Base-by-base conservation (phyloP, 2,329 filamentous ascomycete genomes). In the Microthyrium microscopicum region DNA sequence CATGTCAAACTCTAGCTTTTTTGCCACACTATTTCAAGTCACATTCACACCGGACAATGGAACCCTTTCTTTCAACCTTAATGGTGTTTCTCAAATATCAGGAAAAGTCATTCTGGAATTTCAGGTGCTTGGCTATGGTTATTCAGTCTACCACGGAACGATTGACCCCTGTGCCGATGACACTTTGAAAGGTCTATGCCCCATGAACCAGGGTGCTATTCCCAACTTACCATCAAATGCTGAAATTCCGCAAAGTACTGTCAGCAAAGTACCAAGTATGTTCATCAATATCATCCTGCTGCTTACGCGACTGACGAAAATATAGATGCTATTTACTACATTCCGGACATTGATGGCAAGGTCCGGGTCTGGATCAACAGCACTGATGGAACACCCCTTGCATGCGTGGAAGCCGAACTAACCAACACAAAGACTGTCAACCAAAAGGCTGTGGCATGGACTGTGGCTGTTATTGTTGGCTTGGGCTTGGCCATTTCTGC, bases 401-500 rank as follows among this genome's bases (percentile, higher is more conserved):
- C 85, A 36, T 95, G 87, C 53, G 73, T 94, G 33, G 79, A 93
- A 60, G 84, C 84, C 31, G 66, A 75, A 40, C 66, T 94, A 34
- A 91, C 83, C 44, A 95, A 94, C 54, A 81, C 80, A 40, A 82
- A 93, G 58, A 92, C 84, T 1, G 87, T 94, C 34, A 76, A 94
- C 52, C 72, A 93, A 46, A 64, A 82, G 40, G 83, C 76, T 39
- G 84, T 94, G 26, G 83, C 84, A 46, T 94, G 85, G 85, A 68
- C 73, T 24, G 84, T 85, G 18, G 87, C 87, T 37, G 66, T 91
- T 44, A 84, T 94, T 46, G 82, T 83, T 42, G 83, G 82, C 39
- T 60, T 92, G 29, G 83, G 80, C 44, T 65, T 94, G 29, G 64
- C 83, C 31, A 77, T 83, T 6, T 93, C 87, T 27, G 87, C 83